Conservation (phyloP, 2,329 filamentous ascomycete species). For the Thermothelomyces thermophilus region DNA sequence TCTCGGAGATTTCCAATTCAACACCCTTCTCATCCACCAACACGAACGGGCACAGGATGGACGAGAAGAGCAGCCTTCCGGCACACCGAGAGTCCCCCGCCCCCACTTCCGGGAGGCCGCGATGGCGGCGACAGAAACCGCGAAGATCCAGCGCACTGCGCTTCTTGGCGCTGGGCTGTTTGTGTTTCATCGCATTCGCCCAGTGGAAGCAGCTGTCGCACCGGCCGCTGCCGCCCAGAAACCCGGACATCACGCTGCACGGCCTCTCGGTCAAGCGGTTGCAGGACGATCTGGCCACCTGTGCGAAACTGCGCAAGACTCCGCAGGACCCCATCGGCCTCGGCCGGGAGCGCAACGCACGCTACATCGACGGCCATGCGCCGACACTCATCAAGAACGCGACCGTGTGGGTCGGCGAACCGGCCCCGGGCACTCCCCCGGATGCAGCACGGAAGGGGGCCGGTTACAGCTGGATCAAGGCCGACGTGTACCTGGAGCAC, state of each 20-base stretch:
- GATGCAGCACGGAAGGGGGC: slow-evolving; percentile 51
- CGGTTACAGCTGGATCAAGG: slow-evolving; percentile 52
- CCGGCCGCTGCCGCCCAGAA: neutral
- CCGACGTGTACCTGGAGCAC: slow-evolving; percentile 55
- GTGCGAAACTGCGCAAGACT: slow-evolving; percentile 47
- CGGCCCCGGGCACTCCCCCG: slow-evolving; percentile 42
- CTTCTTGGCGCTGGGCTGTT: slow-evolving; percentile 39
- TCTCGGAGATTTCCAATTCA: too few species aligned
- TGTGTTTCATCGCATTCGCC: slow-evolving; percentile 43
- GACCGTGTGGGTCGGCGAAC: slow-evolving; percentile 60
- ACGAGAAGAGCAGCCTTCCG: slow-evolving; percentile 40
- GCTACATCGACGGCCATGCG: slow-evolving; percentile 51
- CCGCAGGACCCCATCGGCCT: slow-evolving; percentile 50
- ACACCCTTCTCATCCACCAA: neutral
- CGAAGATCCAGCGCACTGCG: slow-evolving; percentile 41
- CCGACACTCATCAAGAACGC: slow-evolving; percentile 61
- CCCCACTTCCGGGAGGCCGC: slow-evolving; percentile 22
- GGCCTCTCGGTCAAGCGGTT: slow-evolving; percentile 48
- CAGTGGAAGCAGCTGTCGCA: slow-evolving; percentile 36
- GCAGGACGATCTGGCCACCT: slow-evolving; percentile 47
- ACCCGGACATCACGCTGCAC: slow-evolving; percentile 25
- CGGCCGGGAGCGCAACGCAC: slow-evolving; percentile 53
- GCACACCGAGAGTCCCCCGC: slow-evolving; percentile 37
- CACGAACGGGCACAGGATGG: slow-evolving; percentile 13
- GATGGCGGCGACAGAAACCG: slow-evolving; percentile 29